These are phyloP conservation scores for Alternaria arbusti DNA, from an alignment of 2,329 filamentous ascomycete genomes.

Conservation along the genomic window DNA sequence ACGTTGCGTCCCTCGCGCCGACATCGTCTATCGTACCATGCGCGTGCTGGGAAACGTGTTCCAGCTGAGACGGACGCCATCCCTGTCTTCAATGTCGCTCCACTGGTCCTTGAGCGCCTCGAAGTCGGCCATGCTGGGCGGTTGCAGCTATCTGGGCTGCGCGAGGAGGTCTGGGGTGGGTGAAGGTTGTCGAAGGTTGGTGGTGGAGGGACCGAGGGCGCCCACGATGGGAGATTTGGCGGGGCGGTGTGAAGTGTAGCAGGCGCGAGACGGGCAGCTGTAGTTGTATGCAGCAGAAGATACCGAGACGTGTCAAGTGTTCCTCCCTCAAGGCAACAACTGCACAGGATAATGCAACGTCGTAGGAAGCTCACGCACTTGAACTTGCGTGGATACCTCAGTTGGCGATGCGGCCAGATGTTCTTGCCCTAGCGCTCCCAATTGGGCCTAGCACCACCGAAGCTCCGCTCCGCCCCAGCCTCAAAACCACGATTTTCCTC, in stretches of 20 bases:
- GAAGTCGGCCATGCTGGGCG: slow-evolving; percentile 75
- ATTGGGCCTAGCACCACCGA: slow-evolving; percentile 29
- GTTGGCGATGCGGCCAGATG: slow-evolving; percentile 21
- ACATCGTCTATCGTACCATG: slow-evolving; percentile 76
- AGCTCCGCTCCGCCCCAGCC: slow-evolving; percentile 14
- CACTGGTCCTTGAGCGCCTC: slow-evolving; percentile 93
- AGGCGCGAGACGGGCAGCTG: slow-evolving; percentile 2
- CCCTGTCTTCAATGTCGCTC: slow-evolving; percentile 94
- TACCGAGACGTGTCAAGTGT: slow-evolving; percentile 12
- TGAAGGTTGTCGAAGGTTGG: slow-evolving; percentile 25
- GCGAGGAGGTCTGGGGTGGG: slow-evolving; percentile 6
- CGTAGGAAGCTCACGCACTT: slow-evolving; percentile 23
- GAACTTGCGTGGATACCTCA: slow-evolving; percentile 12
- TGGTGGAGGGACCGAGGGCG: slow-evolving; percentile 37
- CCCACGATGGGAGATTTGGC: slow-evolving; percentile 40
- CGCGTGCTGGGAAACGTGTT: slow-evolving; percentile 98
- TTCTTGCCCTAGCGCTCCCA: slow-evolving; percentile 17
- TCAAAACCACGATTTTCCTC: slow-evolving; percentile 44
- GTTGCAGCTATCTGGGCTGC: background rate
- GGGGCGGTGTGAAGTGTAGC: slow-evolving; percentile 27
- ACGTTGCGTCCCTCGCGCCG: slow-evolving; percentile 15
- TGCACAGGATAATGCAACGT: slow-evolving; percentile 29
- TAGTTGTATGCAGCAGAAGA: slow-evolving; percentile 3
- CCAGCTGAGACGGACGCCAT: slow-evolving; percentile 96
- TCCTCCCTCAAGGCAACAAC: slow-evolving; percentile 16